Evolutionary conservation across 768 basidiomycete species (phyloP), one percentile per base, ranked within the genome.

Genomic region (Symmetrospora coprosmae): DNA sequence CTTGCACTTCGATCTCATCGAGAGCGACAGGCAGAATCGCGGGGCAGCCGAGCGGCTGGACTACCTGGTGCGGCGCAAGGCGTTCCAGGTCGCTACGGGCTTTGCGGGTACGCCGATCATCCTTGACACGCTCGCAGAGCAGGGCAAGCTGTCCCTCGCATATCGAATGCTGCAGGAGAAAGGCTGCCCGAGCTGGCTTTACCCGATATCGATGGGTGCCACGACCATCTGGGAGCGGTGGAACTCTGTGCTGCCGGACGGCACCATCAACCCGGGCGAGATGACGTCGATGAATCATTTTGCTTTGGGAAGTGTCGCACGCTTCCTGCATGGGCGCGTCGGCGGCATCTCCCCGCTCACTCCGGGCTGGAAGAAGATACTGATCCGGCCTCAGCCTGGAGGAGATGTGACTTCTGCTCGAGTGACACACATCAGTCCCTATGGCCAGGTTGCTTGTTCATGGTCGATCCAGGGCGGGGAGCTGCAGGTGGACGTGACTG

Each of bases 61-160:
- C 17, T 33, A 27, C 51, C 52, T 70, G 1, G 50, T 62, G 33
- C 37, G 46, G 23, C 55, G 62, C 55, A 48, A 59, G 11, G 25
- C 27, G 9, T 71, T 69, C 65, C 59, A 53, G 60, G 62, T 72
- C 16, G 37, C 64, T 4, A 72, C 71, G 9, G 71, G 71, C 5
- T 72, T 72, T 50, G 71, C 71, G 17, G 71, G 69, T 6, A 72
- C 71, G 27, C 71, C 70, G 2, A 59, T 66, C 41, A 66, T 72
- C 21, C 66, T 72, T 1, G 62, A 64, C 28, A 63, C 65, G 6
- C 55, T 72, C 3, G 62, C 64, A 16, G 58, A 64, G 19, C 59
- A 55, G 8, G 70, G 64, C 2, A 48, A 61, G 11, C 51, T 68
- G 0, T 65, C 66, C 5, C 31, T 68, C 14, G 71, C 71, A 2